Evolutionary conservation across 2,329 filamentous ascomycete species (phyloP), one percentile per base, ranked within the genome.

Genomic region (Arthrocladium fulminans): DNA sequence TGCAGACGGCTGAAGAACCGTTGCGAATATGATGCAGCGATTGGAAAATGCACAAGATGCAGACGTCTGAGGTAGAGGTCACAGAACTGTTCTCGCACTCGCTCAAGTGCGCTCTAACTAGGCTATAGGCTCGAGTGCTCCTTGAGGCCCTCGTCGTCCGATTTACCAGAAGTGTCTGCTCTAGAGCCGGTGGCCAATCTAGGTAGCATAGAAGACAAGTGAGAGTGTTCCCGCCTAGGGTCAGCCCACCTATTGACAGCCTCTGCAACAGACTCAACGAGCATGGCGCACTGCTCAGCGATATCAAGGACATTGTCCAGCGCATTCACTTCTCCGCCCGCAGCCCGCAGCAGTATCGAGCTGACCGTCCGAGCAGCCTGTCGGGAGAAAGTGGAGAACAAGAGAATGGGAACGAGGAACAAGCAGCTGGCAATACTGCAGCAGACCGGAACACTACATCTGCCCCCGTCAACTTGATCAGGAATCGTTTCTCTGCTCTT

Each of bases 41-140:
- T 47, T 39, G 44, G 44, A 17, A 47, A 47, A 47, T 47, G 44
- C 34, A 47, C 44, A 3, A 47, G 44, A 27, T 47, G 44, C 23
- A 37, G 44, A 37, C 19, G 44, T 25, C 39, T 47, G 32, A 47
- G 44, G 44, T 47, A 38, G 44, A 47, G 30, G 41, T 44, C 27
- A 44, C 41, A 17, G 24, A 13, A 19, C 41, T 27, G n/a, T 27
- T 15, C 19, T 15, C 13, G 6, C 19, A 20, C 30, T 8, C n/a
- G 22, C 23, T 34, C 25, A 19, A 7, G 35, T 25, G 32, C 23
- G 44, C 32, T 47, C n/a, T 38, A 13, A 47, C 44, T 13, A 15
- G 3, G n/a, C 15, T 27, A 13, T 24, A 47, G 44, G 17, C 44
- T 47, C 9, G 44, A 47, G 30, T 47, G 44, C 32, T 47, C 44